phyloP scores from a whole-genome alignment of 2,329 filamentous ascomycete genomes.

The Alternaria longipes region DNA sequence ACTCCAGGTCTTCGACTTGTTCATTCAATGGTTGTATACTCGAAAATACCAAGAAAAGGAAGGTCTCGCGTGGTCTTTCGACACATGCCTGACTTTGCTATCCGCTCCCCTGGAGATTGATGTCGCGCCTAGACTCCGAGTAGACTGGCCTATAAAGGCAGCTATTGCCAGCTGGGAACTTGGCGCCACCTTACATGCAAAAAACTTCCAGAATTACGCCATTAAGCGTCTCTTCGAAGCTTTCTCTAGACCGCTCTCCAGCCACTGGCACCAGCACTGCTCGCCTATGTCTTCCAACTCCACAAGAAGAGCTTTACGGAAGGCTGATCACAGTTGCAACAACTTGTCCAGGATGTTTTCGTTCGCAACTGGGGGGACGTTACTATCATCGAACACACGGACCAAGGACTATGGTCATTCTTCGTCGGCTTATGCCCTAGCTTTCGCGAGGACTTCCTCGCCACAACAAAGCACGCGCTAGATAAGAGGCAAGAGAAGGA shows the following conservation, averaged over 20 bases:
- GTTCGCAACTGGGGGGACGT: neutral
- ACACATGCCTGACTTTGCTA: neutral
- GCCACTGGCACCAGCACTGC: too few species aligned
- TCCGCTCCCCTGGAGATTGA: neutral
- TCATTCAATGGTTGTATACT: neutral
- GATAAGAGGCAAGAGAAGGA: neutral
- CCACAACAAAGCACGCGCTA: neutral
- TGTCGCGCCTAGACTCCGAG: rapidly evolving
- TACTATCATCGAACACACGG: neutral
- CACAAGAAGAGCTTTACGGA: neutral
- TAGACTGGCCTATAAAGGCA: neutral
- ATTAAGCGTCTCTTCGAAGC: neutral
- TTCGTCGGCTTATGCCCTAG: neutral
- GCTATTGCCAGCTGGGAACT: neutral
- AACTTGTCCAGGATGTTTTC: neutral
- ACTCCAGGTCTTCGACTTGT: neutral
- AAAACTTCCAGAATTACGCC: neutral
- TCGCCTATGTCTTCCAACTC: rapidly evolving
- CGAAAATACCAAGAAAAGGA: neutral
- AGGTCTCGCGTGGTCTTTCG: neutral
- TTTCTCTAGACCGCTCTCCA: neutral
- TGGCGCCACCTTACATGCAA: neutral
- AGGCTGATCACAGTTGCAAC: neutral
- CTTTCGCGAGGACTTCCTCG: neutral
- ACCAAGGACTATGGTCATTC: neutral